Base-by-base conservation (phyloP, 108 stramenopile genomes). In the Cyclotella cryptica region DNA sequence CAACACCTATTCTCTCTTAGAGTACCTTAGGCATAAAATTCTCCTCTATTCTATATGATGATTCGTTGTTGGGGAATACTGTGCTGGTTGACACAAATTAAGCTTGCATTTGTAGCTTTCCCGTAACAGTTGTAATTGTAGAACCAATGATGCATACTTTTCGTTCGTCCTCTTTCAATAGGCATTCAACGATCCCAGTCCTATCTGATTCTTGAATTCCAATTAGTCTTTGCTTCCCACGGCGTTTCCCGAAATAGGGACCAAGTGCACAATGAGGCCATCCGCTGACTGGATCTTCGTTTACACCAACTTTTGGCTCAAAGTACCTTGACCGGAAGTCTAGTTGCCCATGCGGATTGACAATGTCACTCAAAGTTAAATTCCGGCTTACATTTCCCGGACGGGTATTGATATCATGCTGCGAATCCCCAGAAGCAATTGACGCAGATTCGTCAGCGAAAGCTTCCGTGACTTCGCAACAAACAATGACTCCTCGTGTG, bases 241-340 rank as follows among this genome's bases (percentile, higher is more conserved):
- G 79, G 60, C 93, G 89, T n/a, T 69, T 66, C 10, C 79, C 84
- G 87, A 96, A 99, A 66, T 98, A 96, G 0, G 97, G 98, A 7
- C 85, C 97, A 18, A 98, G 78, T 27, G 84, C 80, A 79, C 98
- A 98, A 71, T 99, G 98, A 0, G 98, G 97, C 47, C 88, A 93
- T 10, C 99, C 99, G 10, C 96, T 96, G 7, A 99, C 98, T 3
- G 98, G 97, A 77, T 99, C 99, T 85, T 99, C 99, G 62, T 94
- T 85, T 27, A 99, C 96, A 14, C 98, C 98, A 24, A 86, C 79
- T 71, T 96, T 93, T 29, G 98, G 98, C 3, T 85, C 97, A 81
- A 99, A 99, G 84, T 96, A 98, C 26, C 98, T 93, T 19, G 93
- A 95, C 41, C 72, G 66, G 80, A 98, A 98, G 69, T 97, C 95